phyloP scores from a whole-genome alignment of 192 early-diverging fungal genomes.

The Backusella liffmaniae region DNA sequence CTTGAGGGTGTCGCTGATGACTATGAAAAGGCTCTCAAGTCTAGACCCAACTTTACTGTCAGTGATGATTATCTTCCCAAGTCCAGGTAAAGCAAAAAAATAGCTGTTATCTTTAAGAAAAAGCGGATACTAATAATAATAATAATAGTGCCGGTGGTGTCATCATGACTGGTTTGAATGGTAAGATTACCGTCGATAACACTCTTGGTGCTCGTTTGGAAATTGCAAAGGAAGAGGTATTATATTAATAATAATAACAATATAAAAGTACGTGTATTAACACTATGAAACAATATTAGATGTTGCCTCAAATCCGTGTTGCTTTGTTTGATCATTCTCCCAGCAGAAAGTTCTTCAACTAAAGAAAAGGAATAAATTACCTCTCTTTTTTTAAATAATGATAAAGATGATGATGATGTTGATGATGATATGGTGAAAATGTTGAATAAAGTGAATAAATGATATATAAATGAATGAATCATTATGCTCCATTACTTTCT shows the following conservation, averaged over 20 bases:
- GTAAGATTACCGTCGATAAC: conserved; percentile 84
- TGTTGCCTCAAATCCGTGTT: conserved; percentile 93
- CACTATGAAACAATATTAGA: conserved; percentile 42
- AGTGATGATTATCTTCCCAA: conserved; percentile 67
- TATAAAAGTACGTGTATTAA: background rate
- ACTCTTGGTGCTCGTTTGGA: conserved; percentile 89
- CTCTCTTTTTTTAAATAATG: background rate
- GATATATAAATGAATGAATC: background rate
- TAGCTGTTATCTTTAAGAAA: background rate
- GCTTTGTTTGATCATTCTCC: conserved; percentile 89
- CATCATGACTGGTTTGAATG: conserved; percentile 70
- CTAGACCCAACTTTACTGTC: conserved; percentile 48
- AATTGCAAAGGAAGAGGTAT: conserved; percentile 73
- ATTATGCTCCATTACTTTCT: background rate
- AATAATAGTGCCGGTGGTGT: conserved; percentile 85
- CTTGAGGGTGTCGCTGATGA: conserved; percentile 45
- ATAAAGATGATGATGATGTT: background rate
- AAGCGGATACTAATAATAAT: background rate
- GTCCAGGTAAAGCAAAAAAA: conserved; percentile 41
- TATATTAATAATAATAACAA: too few relatives aligned
- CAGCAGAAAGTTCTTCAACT: conserved; percentile 92
- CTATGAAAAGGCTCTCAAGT: conserved; percentile 59
- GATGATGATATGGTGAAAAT: background rate
- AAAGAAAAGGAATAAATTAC: conserved; percentile 18
- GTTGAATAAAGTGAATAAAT: background rate